Evolutionary conservation across 139 green algal species (phyloP), one percentile per base, ranked within the genome.

Genomic region (Picochlorum sp.): DNA sequence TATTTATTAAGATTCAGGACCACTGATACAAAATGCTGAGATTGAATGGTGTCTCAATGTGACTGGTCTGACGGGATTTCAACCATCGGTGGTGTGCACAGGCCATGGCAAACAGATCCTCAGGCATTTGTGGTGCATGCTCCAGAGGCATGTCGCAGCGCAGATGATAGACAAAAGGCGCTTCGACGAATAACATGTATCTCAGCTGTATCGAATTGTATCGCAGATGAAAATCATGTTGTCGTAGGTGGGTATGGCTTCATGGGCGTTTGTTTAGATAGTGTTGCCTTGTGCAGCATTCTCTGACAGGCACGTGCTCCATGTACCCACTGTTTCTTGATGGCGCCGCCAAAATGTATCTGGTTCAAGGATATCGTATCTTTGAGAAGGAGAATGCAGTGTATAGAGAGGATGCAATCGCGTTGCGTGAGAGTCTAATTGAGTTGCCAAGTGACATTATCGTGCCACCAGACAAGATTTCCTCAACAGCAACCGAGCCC

Each of bases 261-360:
- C 8, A 11, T 65, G 1, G 65, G 65, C 2, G 65, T 71, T 4
- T 71, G 65, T 2, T 13, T 71, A 0, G 65, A 71, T 15, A 67
- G 54, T 3, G 55, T 59, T 26, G 65, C 65, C 1, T n/a, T 21
- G 15, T 71, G 7, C 65, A 71, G 37, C 56, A 66, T n/a, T 49
- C 34, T 10, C n/a, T 67, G 32, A 23, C 38, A 16, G 56, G 65
- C 4, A 47, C 23, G 9, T 71, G 65, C 52, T 67, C 65, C 23
- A 44, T 71, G 20, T 71, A 56, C 55, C 65, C 65, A 14, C 52
- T 71, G 24, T 24, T 71, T 49, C 37, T 71, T 1, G 65, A 57
- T 8, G 65, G 65, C 4, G 65, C 61, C 3, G 65, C 65, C 55
- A 71, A 71, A 62, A 49, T 59, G 20, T 14, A 20, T 9, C 55